phyloP scores from a whole-genome alignment of 768 basidiomycete species.

The Kockovaella imperatae region DNA sequence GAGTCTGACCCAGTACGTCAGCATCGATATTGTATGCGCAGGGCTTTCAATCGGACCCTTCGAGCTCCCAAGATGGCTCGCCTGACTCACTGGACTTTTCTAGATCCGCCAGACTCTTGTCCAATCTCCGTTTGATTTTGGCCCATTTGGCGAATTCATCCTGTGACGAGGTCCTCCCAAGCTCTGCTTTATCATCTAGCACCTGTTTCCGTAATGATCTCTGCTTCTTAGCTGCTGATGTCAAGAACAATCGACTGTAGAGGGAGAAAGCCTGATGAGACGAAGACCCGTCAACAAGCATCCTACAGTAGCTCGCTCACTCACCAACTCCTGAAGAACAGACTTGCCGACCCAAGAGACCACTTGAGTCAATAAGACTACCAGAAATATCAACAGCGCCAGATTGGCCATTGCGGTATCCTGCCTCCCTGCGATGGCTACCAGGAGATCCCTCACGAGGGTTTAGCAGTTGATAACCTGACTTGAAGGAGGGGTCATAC shows the following conservation, averaged over 20 bases:
- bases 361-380: slow-evolving; percentile 74
- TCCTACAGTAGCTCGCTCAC: neutral
- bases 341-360: slow-evolving; percentile 82
- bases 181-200: slow-evolving; percentile 70
- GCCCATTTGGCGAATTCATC: slow-evolving; percentile 99
- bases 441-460: too few species aligned
- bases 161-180: slow-evolving; percentile 83
- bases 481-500: too few species aligned
- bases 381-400: slow-evolving; percentile 68
- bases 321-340: slow-evolving; percentile 69
- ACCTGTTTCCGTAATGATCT: slow-evolving; percentile 70
- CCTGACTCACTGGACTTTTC: slow-evolving; percentile 70
- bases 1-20: slow-evolving; percentile 56
- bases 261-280: slow-evolving; percentile 61
- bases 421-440: too few species aligned
- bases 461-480: too few species aligned
- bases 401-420: slow-evolving; percentile 45
- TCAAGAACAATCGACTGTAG: slow-evolving; percentile 62
- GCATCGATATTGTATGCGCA: neutral
- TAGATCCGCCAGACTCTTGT: slow-evolving; percentile 82
- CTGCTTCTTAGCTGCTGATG: slow-evolving; percentile 55
- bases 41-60: too few species aligned
- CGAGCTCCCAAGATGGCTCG: neutral
- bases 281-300: neutral
- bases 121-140: slow-evolving; percentile 76